phyloP scores from a whole-genome alignment of 164 flowering plant species.

The Dillenia turbinata region DNA sequence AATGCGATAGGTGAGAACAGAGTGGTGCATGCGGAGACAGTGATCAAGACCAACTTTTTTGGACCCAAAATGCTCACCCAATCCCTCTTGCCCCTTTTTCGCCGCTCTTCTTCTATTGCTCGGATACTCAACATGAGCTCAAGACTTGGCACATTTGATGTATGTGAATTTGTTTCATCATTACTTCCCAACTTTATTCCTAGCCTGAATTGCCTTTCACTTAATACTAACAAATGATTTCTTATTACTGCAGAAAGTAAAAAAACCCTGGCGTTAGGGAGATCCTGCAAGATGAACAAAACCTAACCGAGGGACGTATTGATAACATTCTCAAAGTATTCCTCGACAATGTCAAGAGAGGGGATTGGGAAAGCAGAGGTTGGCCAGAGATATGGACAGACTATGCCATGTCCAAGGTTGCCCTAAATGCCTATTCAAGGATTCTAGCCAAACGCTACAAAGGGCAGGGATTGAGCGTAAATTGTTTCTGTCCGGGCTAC shows the following conservation, averaged over 20 bases:
- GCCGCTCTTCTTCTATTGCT: slow-evolving; percentile 31
- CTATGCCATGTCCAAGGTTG: slow-evolving; percentile 85
- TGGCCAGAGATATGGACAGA: slow-evolving; percentile 93
- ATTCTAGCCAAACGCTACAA: slow-evolving; percentile 43
- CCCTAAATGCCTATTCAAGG: slow-evolving; percentile 66
- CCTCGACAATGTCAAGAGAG: slow-evolving; percentile 48
- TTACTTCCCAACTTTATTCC: too few species aligned
- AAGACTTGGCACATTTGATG: slow-evolving; percentile 63
- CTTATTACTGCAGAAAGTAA: slow-evolving; percentile 50
- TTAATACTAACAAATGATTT: too few species aligned
- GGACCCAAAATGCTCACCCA: slow-evolving; percentile 69
- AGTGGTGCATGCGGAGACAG: slow-evolving; percentile 68
- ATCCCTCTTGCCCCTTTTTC: slow-evolving; percentile 63
- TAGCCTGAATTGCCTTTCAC: too few species aligned
- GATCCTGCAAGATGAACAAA: slow-evolving; percentile 49
- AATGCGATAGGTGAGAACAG: slow-evolving; percentile 60
- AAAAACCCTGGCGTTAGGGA: slow-evolving; percentile 36
- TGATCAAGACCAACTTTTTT: slow-evolving; percentile 65
- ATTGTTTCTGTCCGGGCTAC: slow-evolving; percentile 87
- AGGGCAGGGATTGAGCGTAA: slow-evolving; percentile 45
- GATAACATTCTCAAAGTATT: slow-evolving; percentile 38
- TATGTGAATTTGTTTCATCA: slow-evolving; percentile 17
- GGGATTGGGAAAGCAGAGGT: slow-evolving; percentile 62
- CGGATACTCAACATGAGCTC: slow-evolving; percentile 82
- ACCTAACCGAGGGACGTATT: slow-evolving; percentile 41